Evolutionary conservation across 148 eudicot species (phyloP).

Genomic region (Rhododendron ferrugineum): DNA sequence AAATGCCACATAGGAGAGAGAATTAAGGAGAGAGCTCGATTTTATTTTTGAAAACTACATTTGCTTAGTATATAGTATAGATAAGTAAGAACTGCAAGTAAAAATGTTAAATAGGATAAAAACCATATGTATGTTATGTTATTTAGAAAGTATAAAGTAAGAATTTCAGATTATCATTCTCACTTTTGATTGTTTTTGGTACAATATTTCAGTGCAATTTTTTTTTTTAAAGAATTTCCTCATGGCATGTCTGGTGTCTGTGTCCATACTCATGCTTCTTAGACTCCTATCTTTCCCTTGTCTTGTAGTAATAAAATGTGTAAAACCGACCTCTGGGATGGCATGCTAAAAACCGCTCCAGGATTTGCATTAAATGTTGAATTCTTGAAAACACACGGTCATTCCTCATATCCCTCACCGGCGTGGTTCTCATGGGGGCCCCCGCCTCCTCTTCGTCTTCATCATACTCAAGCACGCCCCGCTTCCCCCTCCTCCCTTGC

Average conservation of each 20-base stretch:
- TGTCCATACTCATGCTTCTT: neutral
- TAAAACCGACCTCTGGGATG: conserved; percentile 59
- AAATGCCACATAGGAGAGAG: too few species aligned
- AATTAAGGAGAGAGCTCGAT: too few species aligned
- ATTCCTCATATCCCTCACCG: conserved; percentile 32
- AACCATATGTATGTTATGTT: neutral
- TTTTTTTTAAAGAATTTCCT: neutral
- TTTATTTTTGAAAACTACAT: too few species aligned
- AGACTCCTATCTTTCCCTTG: neutral
- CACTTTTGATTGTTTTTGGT: neutral
- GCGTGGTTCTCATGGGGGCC: conserved; percentile 17
- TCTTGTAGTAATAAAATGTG: neutral
- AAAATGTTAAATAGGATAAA: neutral
- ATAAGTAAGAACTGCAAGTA: neutral
- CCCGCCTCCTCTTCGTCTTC: conserved; percentile 23
- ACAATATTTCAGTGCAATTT: too few species aligned
- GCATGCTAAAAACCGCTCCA: conserved; percentile 77
- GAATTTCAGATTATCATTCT: neutral
- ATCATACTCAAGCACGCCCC: conserved; percentile 14
- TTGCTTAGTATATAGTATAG: too few species aligned
- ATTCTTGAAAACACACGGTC: conserved; percentile 44
- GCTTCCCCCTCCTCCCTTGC: conserved; percentile 49
- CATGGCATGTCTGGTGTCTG: neutral
- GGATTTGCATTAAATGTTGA: conserved; percentile 58
- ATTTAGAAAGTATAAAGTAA: neutral